Evolutionary conservation across 75 land plant species (phyloP).

Genomic region (Isoetes taiwanensis): DNA sequence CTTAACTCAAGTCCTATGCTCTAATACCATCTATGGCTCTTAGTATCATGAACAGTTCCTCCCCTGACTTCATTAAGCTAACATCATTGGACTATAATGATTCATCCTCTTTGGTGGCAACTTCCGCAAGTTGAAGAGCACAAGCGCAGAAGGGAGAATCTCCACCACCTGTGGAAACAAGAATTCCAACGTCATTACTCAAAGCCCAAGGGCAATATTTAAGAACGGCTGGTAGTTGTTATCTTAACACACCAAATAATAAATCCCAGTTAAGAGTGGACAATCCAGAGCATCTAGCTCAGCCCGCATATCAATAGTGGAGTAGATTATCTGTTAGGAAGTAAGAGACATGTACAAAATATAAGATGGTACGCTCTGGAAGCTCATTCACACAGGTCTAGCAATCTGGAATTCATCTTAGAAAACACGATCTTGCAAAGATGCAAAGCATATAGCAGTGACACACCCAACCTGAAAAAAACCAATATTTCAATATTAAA

Average conservation of each 20-base stretch:
- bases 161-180: conserved; percentile 53
- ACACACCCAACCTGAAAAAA: neutral
- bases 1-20: too few species aligned
- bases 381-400: too few species aligned
- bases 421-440: neutral
- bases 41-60: too few species aligned
- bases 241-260: neutral
- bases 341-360: neutral
- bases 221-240: too few species aligned
- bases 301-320: neutral
- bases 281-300: neutral
- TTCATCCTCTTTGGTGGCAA: conserved; percentile 86
- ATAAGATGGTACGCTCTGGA: too few species aligned
- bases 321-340: neutral
- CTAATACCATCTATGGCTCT: too few species aligned
- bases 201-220: neutral
- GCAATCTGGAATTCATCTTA: too few species aligned
- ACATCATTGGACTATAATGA: too few species aligned
- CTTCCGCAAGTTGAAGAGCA: conserved; percentile 77
- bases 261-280: neutral
- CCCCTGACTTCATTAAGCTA: too few species aligned
- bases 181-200: neutral
- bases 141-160: conserved; percentile 77
- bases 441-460: conserved; percentile 4
- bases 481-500: too few species aligned